Evolutionary conservation across 768 basidiomycete species (phyloP).

Genomic region (Tubosaeta sp.): DNA sequence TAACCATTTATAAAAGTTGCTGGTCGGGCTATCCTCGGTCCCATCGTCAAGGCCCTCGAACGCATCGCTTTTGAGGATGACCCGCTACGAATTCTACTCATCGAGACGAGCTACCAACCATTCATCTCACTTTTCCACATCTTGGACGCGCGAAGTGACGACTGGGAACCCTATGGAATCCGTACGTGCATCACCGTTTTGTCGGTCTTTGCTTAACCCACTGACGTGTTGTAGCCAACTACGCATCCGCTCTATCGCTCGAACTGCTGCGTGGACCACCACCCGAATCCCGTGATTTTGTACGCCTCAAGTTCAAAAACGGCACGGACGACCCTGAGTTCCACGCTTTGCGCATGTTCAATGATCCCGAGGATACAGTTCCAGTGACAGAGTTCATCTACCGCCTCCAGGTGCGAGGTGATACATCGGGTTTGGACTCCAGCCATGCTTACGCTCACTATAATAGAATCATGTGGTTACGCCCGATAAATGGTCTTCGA

Average conservation of each 20-base stretch:
- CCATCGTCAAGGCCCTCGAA: slow-evolving; percentile 67
- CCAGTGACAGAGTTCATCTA: slow-evolving; percentile 82
- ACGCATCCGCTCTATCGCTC: slow-evolving; percentile 65
- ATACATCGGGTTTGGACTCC: too few species aligned
- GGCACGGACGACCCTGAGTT: slow-evolving; percentile 53
- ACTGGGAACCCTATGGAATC: slow-evolving; percentile 56
- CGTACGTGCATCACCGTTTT: slow-evolving; percentile 41
- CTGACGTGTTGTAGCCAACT: slow-evolving; percentile 48
- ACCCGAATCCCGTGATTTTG: slow-evolving; percentile 74
- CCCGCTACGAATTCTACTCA: slow-evolving; percentile 70
- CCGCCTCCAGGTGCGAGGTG: slow-evolving; percentile 59
- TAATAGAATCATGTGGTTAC: slow-evolving; percentile 35
- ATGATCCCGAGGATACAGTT: slow-evolving; percentile 59
- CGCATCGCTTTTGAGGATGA: slow-evolving; percentile 75
- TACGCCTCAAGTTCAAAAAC: slow-evolving; percentile 81
- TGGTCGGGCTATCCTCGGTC: slow-evolving; percentile 69
- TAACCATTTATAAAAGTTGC: slow-evolving; percentile 51
- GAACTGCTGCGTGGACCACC: slow-evolving; percentile 72
- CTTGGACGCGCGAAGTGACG: slow-evolving; percentile 49
- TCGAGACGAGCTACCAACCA: slow-evolving; percentile 81
- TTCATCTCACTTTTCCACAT: slow-evolving; percentile 84
- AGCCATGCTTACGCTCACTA: background rate
- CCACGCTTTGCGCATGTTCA: slow-evolving; percentile 65
- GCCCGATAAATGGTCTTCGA: slow-evolving; percentile 37
- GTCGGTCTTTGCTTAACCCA: background rate